Percentiles rank a stretch among this genome's conserved stretches.
Conservation (phyloP, 2,329 filamentous ascomycete species). For the Pseudocercospora fuligena region DNA sequence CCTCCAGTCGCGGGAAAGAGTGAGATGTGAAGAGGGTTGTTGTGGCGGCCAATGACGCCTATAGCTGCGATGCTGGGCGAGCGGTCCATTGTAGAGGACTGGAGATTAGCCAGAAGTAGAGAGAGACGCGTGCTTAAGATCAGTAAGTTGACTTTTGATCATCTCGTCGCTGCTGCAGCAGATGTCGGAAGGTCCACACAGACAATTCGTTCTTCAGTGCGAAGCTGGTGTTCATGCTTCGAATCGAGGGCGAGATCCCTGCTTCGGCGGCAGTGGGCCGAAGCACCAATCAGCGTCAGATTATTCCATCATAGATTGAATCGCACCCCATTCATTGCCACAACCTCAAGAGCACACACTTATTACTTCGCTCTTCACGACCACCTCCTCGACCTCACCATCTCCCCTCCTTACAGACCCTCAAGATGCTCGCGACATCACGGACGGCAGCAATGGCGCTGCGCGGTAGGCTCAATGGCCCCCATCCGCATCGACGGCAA, state of each 20-base stretch:
- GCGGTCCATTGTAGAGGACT: slow-evolving; percentile 50
- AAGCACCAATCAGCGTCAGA: not conserved
- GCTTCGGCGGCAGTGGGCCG: not conserved
- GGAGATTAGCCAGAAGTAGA: not conserved
- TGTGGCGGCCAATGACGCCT: slow-evolving; percentile 91
- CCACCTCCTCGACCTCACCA: slow-evolving; percentile 5
- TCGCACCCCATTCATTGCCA: slow-evolving; percentile 8
- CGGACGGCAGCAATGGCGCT: slow-evolving; percentile 58
- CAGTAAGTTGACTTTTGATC: not conserved
- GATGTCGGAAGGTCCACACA: too few species aligned
- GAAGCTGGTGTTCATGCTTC: not conserved
- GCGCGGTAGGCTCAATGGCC: slow-evolving; percentile 51
- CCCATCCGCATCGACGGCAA: slow-evolving; percentile 16
- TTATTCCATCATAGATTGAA: not conserved
- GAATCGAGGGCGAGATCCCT: not conserved
- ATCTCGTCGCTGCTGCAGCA: not conserved
- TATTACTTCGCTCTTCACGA: not conserved
- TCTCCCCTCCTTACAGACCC: slow-evolving; percentile 8
- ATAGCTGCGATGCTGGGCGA: slow-evolving; percentile 84
- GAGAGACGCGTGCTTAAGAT: not conserved
- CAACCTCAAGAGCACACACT: not conserved
- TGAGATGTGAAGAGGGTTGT: slow-evolving; percentile 92
- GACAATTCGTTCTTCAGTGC: too few species aligned
- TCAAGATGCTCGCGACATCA: slow-evolving; percentile 23
- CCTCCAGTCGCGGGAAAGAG: slow-evolving; percentile 72